A percentile compares a stretch with the other conserved stretches of the same genome.
Evolutionary conservation across 2,329 filamentous ascomycete species (phyloP).

Genomic region (Hysterium pulicare): DNA sequence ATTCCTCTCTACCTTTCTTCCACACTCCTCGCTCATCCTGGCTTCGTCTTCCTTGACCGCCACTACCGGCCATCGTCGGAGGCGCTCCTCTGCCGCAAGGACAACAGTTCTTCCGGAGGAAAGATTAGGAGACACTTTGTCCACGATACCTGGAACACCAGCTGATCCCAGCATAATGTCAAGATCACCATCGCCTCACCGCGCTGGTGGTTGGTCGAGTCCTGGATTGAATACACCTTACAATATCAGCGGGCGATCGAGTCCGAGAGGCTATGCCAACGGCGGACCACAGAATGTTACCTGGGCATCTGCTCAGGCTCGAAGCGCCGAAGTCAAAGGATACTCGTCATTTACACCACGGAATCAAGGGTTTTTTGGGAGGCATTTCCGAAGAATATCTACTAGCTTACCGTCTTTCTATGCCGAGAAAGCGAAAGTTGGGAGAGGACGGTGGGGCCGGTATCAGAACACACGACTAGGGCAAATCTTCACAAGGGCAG

Average conservation of each 20-base stretch:
- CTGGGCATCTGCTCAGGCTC: constrained; percentile 80
- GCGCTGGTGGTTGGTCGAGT: constrained; percentile 84
- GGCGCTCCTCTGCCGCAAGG: constrained; percentile 38
- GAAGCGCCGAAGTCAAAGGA: constrained; percentile 68
- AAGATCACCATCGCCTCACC: constrained; percentile 80
- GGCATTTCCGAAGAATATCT: constrained; percentile 78
- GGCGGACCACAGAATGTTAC: constrained; percentile 59
- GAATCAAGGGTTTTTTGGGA: constrained; percentile 82
- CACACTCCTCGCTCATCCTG: constrained; percentile 32
- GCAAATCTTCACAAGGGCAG: constrained; percentile 36
- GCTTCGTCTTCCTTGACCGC: constrained; percentile 35
- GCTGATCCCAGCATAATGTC: constrained; percentile 60
- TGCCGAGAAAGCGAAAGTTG: constrained; percentile 74
- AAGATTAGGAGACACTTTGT: constrained; percentile 30
- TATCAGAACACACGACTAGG: constrained; percentile 31
- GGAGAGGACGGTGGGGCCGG: constrained; percentile 56
- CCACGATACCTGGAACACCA: constrained; percentile 38
- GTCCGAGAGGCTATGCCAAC: constrained; percentile 53
- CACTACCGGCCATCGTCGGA: constrained; percentile 38
- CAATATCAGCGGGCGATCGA: constrained; percentile 62
- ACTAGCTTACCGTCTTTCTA: constrained; percentile 76
- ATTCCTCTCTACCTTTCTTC: constrained; percentile 6
- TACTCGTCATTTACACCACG: constrained; percentile 77
- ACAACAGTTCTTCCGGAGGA: constrained; percentile 26
- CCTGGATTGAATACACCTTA: constrained; percentile 69